Evolutionary conservation across 2,329 filamentous ascomycete genomes (phyloP).

Genomic region (Westerdykella aurantiaca): DNA sequence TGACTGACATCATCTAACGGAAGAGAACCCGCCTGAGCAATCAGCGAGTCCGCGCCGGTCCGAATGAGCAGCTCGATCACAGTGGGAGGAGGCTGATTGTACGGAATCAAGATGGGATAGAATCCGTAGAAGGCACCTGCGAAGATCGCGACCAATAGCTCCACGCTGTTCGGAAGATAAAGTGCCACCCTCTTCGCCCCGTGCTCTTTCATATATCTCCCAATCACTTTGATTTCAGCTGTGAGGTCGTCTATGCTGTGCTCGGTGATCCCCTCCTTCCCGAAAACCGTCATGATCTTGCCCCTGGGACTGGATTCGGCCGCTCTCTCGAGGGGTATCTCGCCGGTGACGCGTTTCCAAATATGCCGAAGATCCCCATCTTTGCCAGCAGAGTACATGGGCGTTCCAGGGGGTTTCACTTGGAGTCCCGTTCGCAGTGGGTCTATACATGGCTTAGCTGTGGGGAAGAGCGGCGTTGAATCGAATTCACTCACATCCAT

Average conservation of each 20-base stretch:
- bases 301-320: conserved; percentile 59
- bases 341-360: conserved; percentile 69
- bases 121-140: conserved; percentile 84
- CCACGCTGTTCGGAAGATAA: conserved; percentile 88
- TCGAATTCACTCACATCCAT: conserved; percentile 53
- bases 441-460: conserved; percentile 23
- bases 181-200: conserved; percentile 71
- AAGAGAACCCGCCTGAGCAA: conserved; percentile 81
- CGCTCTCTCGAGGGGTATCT: conserved; percentile 58
- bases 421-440: conserved; percentile 46
- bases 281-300: conserved; percentile 72
- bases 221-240: conserved; percentile 81
- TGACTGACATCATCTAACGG: conserved; percentile 69
- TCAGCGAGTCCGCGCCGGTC: conserved; percentile 70
- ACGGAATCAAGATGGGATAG: conserved; percentile 78
- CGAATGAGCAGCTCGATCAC: conserved; percentile 67
- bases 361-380: conserved; percentile 89
- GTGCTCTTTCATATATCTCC: conserved; percentile 65
- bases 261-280: conserved; percentile 67
- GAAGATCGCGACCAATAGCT: conserved; percentile 76
- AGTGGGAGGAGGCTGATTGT: conserved; percentile 64
- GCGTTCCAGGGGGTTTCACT: conserved; percentile 72
- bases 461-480: neutral
- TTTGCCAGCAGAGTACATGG: conserved; percentile 76
- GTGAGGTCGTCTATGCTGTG: conserved; percentile 67